phyloP scores from a whole-genome alignment of 192 early-diverging fungal species.

The Gonapodya sp. region DNA sequence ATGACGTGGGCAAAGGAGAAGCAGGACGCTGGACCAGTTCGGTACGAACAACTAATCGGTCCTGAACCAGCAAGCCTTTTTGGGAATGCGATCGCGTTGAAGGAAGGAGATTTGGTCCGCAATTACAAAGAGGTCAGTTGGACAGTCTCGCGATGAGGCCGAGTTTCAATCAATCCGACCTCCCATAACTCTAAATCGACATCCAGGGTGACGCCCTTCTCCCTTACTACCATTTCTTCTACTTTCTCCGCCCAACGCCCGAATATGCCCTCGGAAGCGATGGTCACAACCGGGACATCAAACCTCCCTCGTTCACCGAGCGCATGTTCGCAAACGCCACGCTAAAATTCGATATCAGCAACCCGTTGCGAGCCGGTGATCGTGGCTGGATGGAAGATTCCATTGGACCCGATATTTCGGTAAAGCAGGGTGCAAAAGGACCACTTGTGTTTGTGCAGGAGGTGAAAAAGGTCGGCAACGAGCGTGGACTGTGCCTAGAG shows the following conservation, averaged over 20 bases:
- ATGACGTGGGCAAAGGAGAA: not conserved
- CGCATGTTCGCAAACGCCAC: conserved; percentile 8
- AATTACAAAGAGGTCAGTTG: not conserved
- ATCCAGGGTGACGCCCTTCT: not conserved
- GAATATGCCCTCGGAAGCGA: not conserved
- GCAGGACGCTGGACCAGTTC: not conserved
- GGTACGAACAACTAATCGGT: not conserved
- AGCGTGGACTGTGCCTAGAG: not conserved
- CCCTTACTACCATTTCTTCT: not conserved
- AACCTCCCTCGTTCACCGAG: not conserved
- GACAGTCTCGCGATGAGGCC: not conserved
- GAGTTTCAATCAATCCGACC: not conserved
- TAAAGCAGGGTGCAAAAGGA: not conserved
- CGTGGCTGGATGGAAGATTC: not conserved
- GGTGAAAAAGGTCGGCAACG: not conserved
- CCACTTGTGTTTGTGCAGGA: conserved; percentile 11
- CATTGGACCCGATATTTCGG: not conserved
- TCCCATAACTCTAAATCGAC: not conserved
- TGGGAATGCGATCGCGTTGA: not conserved
- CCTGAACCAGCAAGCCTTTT: not conserved
- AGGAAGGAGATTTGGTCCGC: not conserved
- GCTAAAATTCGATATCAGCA: not conserved
- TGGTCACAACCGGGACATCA: not conserved
- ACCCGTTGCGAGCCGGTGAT: not conserved
- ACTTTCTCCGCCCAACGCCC: not conserved